These are phyloP conservation scores for Nitzschia sp. DNA, from an alignment of 108 stramenopile genomes.

Conservation along the genomic window DNA sequence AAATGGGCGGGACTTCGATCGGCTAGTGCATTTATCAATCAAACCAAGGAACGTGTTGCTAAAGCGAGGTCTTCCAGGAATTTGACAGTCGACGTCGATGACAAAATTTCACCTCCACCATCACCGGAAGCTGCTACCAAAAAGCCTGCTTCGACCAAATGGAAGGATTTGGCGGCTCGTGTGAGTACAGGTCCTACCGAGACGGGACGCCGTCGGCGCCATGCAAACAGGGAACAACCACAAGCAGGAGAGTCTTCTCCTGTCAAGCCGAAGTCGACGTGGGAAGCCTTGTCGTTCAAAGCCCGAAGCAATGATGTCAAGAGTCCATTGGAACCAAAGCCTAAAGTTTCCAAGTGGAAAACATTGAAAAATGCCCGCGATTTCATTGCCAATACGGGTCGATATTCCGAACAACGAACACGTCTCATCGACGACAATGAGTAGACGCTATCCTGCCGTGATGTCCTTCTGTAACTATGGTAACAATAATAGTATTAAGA, in stretches of 20 bases:
- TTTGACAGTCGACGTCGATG: no score
- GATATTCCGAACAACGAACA: background rate
- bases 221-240: no score
- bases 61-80: background rate
- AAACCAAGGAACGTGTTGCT: background rate
- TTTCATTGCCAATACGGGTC: conserved; percentile 16
- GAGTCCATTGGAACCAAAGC: background rate
- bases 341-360: conserved; percentile 3
- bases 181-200: background rate
- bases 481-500: no score
- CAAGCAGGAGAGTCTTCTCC: background rate
- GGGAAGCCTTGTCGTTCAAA: background rate
- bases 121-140: background rate
- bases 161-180: conserved; percentile 9
- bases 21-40: conserved; percentile 5
- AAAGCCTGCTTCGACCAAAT: conserved; percentile 8
- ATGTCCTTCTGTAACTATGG: no score
- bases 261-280: background rate
- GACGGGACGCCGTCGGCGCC: no score
- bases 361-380: conserved; percentile 8
- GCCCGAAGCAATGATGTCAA: background rate
- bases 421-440: conserved; percentile 2
- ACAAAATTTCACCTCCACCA: no score
- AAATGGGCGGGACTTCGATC: background rate
- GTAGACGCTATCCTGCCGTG: background rate